A percentile compares a stretch with the other conserved stretches of the same genome.
Evolutionary conservation across 1,284 basidiomycete genomes (phyloP).

Genomic region (Ganoderma boninense): DNA sequence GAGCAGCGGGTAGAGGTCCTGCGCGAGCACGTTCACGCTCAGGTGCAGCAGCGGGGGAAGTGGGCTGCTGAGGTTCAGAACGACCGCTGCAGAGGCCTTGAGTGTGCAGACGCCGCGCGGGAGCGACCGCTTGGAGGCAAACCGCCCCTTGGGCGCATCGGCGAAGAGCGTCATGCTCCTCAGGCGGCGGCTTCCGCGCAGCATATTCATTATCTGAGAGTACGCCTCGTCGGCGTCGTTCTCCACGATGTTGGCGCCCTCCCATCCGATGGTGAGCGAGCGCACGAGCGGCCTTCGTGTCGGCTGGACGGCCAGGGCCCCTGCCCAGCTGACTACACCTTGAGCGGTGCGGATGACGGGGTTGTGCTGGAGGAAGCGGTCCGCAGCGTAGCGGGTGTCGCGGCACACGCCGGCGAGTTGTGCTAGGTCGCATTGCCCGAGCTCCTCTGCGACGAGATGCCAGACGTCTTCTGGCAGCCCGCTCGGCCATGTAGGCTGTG

Average conservation of each 20-base stretch:
- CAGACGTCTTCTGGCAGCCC: background rate
- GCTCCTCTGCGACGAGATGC: background rate
- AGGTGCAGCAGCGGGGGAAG: constrained; percentile 5
- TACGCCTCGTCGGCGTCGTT: background rate
- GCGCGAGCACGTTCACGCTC: background rate
- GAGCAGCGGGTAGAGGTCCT: background rate
- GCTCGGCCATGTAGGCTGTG: background rate
- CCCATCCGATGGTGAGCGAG: constrained; percentile 7
- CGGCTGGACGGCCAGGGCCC: background rate
- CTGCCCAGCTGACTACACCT: background rate
- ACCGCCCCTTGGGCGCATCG: background rate
- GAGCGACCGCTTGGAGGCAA: background rate
- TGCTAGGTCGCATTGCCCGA: background rate
- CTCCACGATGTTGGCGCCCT: background rate
- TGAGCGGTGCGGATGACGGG: background rate
- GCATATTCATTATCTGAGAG: background rate
- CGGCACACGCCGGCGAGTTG: background rate
- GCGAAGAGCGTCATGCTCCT: background rate
- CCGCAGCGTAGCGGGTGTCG: background rate
- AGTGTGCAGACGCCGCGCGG: background rate
- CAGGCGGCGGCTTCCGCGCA: background rate
- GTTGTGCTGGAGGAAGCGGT: background rate
- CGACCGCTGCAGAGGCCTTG: background rate
- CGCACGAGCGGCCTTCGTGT: background rate
- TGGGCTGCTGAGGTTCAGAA: background rate